Percentiles rank a stretch among this genome's conserved stretches.
phyloP scores from a whole-genome alignment of 495 filamentous ascomycete genomes.

The Daldinia loculata region DNA sequence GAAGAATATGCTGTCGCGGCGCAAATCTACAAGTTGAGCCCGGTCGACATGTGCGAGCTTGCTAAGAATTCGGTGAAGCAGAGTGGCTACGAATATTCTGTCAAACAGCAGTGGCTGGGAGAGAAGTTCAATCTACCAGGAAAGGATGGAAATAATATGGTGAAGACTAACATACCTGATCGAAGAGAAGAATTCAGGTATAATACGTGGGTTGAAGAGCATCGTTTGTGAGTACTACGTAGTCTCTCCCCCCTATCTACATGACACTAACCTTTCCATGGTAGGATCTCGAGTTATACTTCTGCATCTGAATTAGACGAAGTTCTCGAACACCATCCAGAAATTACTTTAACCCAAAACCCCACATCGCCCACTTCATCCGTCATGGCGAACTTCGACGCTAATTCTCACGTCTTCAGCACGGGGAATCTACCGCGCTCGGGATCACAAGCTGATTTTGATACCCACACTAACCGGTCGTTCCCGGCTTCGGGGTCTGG shows the following conservation, averaged over 20 bases:
- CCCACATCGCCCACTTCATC: conserved; percentile 45
- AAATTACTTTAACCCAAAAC: conserved; percentile 11
- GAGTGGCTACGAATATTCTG: conserved; percentile 86
- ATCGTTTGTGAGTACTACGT: conserved; percentile 71
- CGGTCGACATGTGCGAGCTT: conserved; percentile 98
- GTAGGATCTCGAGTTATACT: conserved; percentile 61
- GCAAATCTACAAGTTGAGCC: conserved; percentile 97
- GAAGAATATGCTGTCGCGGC: conserved; percentile 98
- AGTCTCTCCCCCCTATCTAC: not conserved
- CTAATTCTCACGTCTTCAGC: conserved; percentile 35
- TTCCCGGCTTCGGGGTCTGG: conserved; percentile 4
- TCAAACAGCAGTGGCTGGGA: conserved; percentile 93
- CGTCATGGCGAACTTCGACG: conserved; percentile 40
- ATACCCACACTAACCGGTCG: conserved; percentile 20
- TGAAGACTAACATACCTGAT: conserved; percentile 95
- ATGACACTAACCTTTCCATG: conserved; percentile 17
- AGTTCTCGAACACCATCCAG: conserved; percentile 30
- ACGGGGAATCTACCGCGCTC: conserved; percentile 25
- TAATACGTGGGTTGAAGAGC: conserved; percentile 81
- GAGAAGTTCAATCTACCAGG: conserved; percentile 75
- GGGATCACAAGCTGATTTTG: conserved; percentile 42
- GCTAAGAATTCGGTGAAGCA: conserved; percentile 95
- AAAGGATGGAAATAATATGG: conserved; percentile 83
- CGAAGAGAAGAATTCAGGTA: conserved; percentile 89
- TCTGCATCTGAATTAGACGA: conserved; percentile 38